These are phyloP conservation scores for Ceratobasidium papillatum DNA, from an alignment of 1,284 basidiomycete genomes.

Conservation along the genomic window DNA sequence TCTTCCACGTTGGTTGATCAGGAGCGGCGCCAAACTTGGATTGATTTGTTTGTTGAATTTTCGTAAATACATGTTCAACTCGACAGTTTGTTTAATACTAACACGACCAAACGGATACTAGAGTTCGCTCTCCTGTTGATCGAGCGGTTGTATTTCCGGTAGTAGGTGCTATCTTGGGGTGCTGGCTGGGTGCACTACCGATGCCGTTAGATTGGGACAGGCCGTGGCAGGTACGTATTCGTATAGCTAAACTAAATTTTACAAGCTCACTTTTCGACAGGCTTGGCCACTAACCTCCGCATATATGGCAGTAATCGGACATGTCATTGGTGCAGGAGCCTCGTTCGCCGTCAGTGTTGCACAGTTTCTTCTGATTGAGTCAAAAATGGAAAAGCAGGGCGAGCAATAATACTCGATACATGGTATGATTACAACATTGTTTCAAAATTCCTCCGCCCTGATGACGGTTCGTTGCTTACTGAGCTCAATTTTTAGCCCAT, in stretches of 20 bases:
- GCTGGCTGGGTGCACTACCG: constrained; percentile 82
- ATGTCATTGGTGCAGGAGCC: constrained; percentile 67
- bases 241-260: background rate
- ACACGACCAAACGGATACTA: background rate
- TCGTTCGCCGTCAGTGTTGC: constrained; percentile 63
- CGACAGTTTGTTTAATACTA: background rate
- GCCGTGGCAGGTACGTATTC: constrained; percentile 84
- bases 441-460: constrained; percentile 24
- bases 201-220: constrained; percentile 94
- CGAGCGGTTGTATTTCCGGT: constrained; percentile 81
- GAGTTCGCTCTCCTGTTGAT: constrained; percentile 73
- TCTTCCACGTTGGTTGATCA: constrained; percentile 48
- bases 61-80: constrained; percentile 65
- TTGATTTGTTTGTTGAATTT: constrained; percentile 79
- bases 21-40: constrained; percentile 59
- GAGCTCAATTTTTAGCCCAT: constrained; percentile 17
- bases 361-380: constrained; percentile 51
- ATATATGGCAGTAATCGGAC: constrained; percentile 73
- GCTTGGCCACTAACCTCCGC: constrained; percentile 82
- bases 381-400: constrained; percentile 43
- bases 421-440: background rate
- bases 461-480: constrained; percentile 12
- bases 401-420: constrained; percentile 14
- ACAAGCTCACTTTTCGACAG: constrained; percentile 53
- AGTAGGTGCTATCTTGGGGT: constrained; percentile 74